A percentile compares a stretch with the other conserved stretches of the same genome.
These are phyloP conservation scores for Trichoderma sp. DNA, from an alignment of 2,329 filamentous ascomycete species.

Conservation along the genomic window DNA sequence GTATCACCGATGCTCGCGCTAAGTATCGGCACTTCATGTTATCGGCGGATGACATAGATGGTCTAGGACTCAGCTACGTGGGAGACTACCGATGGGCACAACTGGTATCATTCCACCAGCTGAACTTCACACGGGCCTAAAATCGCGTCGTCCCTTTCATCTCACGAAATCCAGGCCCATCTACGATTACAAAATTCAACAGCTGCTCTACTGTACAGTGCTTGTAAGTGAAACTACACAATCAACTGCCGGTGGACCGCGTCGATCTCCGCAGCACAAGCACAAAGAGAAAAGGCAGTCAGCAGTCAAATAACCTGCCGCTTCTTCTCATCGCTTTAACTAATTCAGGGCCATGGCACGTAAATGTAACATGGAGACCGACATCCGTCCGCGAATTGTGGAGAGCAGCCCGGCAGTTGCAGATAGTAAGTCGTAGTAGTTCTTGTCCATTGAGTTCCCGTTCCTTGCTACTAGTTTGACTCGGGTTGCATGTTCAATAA, in stretches of 20 bases:
- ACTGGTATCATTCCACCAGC: not conserved
- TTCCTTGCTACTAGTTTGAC: not conserved
- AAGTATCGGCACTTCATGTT: not conserved
- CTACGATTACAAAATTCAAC: not conserved
- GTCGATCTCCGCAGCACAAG: not conserved
- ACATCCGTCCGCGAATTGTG: not conserved
- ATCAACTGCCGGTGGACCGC: conserved; percentile 1
- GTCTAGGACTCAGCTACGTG: not conserved
- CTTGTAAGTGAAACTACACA: not conserved
- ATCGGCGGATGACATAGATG: not conserved
- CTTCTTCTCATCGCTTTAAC: not conserved
- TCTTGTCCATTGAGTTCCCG: not conserved
- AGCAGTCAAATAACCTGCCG: not conserved
- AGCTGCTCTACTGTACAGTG: not conserved
- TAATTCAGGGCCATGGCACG: not conserved
- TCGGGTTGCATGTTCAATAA: not conserved
- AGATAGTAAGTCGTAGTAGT: not conserved
- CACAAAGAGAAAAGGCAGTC: not conserved
- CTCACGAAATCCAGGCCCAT: not conserved
- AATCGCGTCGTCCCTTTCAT: not conserved
- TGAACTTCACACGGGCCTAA: not conserved
- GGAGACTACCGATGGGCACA: not conserved
- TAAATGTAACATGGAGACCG: not conserved
- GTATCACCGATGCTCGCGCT: not conserved
- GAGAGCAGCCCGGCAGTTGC: conserved; percentile 10